These are phyloP conservation scores for Eutypella sp. DNA, from an alignment of 2,329 filamentous ascomycete genomes.

Conservation along the genomic window DNA sequence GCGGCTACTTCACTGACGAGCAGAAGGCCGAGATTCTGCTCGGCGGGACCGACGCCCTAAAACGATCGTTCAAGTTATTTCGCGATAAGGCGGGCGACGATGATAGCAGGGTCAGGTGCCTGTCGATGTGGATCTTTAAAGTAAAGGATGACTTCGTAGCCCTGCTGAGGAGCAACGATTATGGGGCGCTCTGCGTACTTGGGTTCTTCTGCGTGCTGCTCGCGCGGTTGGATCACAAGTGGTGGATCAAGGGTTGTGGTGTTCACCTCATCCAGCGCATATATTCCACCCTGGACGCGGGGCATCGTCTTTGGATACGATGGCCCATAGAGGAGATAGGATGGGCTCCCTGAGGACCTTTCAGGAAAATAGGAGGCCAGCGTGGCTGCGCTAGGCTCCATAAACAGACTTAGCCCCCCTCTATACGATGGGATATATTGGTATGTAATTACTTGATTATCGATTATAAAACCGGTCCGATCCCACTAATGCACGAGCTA, in stretches of 20 bases:
- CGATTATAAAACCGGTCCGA: no score
- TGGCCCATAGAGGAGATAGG: conserved; percentile 27
- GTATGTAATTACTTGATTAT: no score
- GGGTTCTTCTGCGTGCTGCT: conserved; percentile 25
- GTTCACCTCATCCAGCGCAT: conserved; percentile 23
- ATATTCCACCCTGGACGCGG: conserved; percentile 19
- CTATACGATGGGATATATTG: no score
- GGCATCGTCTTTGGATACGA: conserved; percentile 22
- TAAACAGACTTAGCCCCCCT: no score
- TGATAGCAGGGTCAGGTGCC: conserved; percentile 15
- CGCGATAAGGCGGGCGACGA: conserved; percentile 8
- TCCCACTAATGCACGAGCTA: no score
- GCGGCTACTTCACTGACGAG: conserved; percentile 4
- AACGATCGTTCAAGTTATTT: conserved; percentile 15
- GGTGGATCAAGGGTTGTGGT: conserved; percentile 26
- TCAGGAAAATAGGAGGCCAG: not conserved
- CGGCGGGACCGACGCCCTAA: conserved; percentile 12
- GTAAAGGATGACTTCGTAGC: conserved; percentile 13
- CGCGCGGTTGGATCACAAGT: conserved; percentile 21
- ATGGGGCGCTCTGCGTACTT: conserved; percentile 19
- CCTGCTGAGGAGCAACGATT: conserved; percentile 15
- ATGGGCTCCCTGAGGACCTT: conserved; percentile 14
- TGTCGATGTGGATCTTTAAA: conserved; percentile 20
- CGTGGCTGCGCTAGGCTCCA: no score
- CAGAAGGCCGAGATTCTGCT: conserved; percentile 10